A percentile compares a stretch with the other conserved stretches of the same genome.
These are phyloP conservation scores for Scytalidium lignicola DNA, from an alignment of 2,329 filamentous ascomycete genomes.

Conservation along the genomic window DNA sequence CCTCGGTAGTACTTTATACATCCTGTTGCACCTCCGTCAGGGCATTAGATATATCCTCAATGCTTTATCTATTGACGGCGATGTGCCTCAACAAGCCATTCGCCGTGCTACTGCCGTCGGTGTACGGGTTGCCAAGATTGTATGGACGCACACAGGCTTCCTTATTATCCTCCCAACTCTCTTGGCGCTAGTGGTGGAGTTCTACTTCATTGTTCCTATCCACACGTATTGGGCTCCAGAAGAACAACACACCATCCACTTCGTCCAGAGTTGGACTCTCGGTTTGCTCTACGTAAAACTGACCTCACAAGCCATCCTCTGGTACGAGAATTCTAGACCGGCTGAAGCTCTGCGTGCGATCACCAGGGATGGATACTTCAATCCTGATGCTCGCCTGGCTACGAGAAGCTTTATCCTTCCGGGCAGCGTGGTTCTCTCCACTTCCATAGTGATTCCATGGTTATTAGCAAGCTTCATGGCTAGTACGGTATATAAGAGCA, in stretches of 20 bases:
- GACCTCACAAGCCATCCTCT: constrained; percentile 61
- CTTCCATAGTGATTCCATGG: constrained; percentile 62
- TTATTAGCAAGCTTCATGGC: constrained; percentile 49
- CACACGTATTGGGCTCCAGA: constrained; percentile 25
- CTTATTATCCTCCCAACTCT: constrained; percentile 76
- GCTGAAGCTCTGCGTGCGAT: constrained; percentile 71
- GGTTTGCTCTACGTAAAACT: constrained; percentile 88
- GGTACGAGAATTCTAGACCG: constrained; percentile 64
- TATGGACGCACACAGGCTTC: constrained; percentile 73
- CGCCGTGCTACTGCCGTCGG: constrained; percentile 12
- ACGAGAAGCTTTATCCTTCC: constrained; percentile 87
- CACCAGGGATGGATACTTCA: constrained; percentile 67
- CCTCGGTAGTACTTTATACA: constrained; percentile 64
- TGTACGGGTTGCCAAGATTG: constrained; percentile 37
- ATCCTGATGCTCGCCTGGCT: constrained; percentile 72
- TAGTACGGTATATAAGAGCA: constrained; percentile 30
- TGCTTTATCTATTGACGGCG: constrained; percentile 19
- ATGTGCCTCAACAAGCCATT: constrained; percentile 23
- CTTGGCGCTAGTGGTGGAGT: constrained; percentile 73
- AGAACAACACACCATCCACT: constrained; percentile 66
- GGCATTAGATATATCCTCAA: constrained; percentile 26
- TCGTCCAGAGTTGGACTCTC: constrained; percentile 91
- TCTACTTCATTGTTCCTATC: constrained; percentile 83
- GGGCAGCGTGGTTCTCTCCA: constrained; percentile 52
- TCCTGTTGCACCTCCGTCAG: constrained; percentile 44